Percentiles rank a stretch among this genome's conserved stretches.
These are phyloP conservation scores for Scedosporium apiospermum DNA, from an alignment of 2,329 filamentous ascomycete species.

Conservation along the genomic window DNA sequence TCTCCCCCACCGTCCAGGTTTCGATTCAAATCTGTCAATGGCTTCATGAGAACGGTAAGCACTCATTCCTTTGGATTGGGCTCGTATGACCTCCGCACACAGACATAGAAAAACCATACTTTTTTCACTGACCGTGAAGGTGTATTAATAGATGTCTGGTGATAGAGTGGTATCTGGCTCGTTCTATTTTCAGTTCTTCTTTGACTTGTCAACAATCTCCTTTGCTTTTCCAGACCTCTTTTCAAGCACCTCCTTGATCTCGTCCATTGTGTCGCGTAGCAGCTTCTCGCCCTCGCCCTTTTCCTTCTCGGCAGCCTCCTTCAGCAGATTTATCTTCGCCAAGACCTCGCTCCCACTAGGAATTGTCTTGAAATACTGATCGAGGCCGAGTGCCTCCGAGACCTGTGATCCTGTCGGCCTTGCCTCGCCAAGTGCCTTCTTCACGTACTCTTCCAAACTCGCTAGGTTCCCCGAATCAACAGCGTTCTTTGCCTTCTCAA, in stretches of 20 bases:
- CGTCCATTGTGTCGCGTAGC: constrained; percentile 57
- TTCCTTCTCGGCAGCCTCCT: constrained; percentile 57
- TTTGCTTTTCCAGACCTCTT: constrained; percentile 47
- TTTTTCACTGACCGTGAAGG: no score
- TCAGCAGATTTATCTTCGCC: constrained; percentile 54
- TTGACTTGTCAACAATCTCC: constrained; percentile 46
- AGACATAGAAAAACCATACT: no score
- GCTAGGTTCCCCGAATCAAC: constrained; percentile 51
- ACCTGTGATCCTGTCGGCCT: constrained; percentile 37
- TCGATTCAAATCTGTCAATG: no score
- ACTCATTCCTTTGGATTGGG: no score
- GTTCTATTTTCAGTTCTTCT: constrained; percentile 32
- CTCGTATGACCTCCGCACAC: no score
- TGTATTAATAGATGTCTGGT: no score
- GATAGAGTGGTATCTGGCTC: no score
- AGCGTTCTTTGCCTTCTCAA: constrained; percentile 51
- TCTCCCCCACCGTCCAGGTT: no score
- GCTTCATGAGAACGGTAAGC: no score
- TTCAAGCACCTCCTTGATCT: constrained; percentile 55
- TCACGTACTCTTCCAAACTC: constrained; percentile 26
- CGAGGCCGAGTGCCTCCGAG: constrained; percentile 34
- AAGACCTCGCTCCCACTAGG: constrained; percentile 56
- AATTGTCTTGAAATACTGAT: constrained; percentile 56
- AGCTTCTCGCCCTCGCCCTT: constrained; percentile 61
- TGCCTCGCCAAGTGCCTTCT: constrained; percentile 18